These are phyloP conservation scores for Boletus eberwhitei DNA, from an alignment of 768 basidiomycete species.

Conservation along the genomic window DNA sequence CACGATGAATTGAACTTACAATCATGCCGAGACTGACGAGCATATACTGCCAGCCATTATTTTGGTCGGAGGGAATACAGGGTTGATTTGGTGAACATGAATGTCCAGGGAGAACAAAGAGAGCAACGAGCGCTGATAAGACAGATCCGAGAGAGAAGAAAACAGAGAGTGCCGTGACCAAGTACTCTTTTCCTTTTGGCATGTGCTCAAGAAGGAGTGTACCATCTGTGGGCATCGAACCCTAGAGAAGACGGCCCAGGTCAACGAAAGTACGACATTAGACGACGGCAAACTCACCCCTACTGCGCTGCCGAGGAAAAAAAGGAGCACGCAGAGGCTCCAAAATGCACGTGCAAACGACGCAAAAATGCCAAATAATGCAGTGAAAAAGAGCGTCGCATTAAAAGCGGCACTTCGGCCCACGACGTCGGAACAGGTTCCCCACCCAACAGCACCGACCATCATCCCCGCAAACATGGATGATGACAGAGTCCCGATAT, in stretches of 20 bases:
- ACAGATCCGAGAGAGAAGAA: conserved; percentile 96
- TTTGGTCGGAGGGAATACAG: conserved; percentile 67
- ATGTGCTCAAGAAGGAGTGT: conserved; percentile 91
- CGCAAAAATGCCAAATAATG: conserved; percentile 80
- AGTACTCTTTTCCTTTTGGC: conserved; percentile 87
- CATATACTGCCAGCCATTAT: conserved; percentile 88
- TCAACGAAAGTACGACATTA: neutral
- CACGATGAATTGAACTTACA: conserved; percentile 49
- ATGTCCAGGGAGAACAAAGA: conserved; percentile 72
- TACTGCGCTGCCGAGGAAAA: conserved; percentile 89
- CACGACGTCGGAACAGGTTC: conserved; percentile 86
- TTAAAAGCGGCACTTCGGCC: conserved; percentile 93
- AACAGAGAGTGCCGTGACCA: conserved; percentile 88
- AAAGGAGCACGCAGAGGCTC: conserved; percentile 71
- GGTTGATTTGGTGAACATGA: conserved; percentile 53
- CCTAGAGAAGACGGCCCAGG: conserved; percentile 40
- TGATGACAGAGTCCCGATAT: conserved; percentile 80
- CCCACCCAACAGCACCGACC: conserved; percentile 90
- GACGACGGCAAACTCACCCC: conserved; percentile 56
- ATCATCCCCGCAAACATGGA: conserved; percentile 98
- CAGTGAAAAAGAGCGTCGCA: conserved; percentile 84
- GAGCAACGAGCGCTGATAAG: conserved; percentile 74
- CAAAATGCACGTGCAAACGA: conserved; percentile 69
- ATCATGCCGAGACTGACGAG: conserved; percentile 74
- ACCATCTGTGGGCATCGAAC: conserved; percentile 96